Conservation (phyloP, 495 filamentous ascomycete species). For the Cercophora sp. region DNA sequence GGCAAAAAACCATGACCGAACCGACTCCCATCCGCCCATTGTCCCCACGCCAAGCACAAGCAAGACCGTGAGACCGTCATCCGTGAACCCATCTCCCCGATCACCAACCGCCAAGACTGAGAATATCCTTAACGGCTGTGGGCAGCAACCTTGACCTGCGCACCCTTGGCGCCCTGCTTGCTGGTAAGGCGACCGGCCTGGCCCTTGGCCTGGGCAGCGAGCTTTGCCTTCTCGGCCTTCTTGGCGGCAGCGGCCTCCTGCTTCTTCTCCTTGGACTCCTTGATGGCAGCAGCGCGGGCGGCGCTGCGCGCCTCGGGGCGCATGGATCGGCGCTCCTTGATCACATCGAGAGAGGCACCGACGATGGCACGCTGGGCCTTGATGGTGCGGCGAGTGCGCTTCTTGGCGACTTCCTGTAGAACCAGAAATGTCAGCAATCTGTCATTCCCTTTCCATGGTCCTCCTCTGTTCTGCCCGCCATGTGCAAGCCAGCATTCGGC, state of each 20-base stretch:
- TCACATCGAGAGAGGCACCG: slow-evolving; percentile 96
- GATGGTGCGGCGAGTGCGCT: slow-evolving; percentile 95
- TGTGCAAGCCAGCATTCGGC: not conserved
- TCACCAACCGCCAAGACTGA: slow-evolving; percentile 7
- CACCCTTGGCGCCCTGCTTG: slow-evolving; percentile 96
- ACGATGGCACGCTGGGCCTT: slow-evolving; percentile 99
- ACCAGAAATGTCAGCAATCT: slow-evolving; percentile 41
- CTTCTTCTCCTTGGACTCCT: slow-evolving; percentile 97
- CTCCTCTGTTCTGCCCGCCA: not conserved
- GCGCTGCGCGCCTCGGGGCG: slow-evolving; percentile 93
- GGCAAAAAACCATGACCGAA: slow-evolving; percentile 31
- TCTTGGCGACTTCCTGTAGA: slow-evolving; percentile 97
- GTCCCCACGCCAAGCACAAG: slow-evolving; percentile 23
- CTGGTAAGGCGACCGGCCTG: slow-evolving; percentile 70
- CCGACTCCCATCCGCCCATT: slow-evolving; percentile 30
- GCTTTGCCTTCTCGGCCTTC: slow-evolving; percentile 99
- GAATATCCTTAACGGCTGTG: slow-evolving; percentile 71
- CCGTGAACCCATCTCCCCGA: slow-evolving; percentile 14
- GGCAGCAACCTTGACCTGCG: slow-evolving; percentile 78
- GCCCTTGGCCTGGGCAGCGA: slow-evolving; percentile 68
- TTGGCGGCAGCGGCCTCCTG: slow-evolving; percentile 77
- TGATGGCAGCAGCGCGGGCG: slow-evolving; percentile 86
- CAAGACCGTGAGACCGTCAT: slow-evolving; percentile 25
- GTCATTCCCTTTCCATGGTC: not conserved
- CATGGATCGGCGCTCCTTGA: slow-evolving; percentile 94